These are phyloP conservation scores for Camellia oleifera DNA, from an alignment of 179 eudicot species.

Conservation along the genomic window DNA sequence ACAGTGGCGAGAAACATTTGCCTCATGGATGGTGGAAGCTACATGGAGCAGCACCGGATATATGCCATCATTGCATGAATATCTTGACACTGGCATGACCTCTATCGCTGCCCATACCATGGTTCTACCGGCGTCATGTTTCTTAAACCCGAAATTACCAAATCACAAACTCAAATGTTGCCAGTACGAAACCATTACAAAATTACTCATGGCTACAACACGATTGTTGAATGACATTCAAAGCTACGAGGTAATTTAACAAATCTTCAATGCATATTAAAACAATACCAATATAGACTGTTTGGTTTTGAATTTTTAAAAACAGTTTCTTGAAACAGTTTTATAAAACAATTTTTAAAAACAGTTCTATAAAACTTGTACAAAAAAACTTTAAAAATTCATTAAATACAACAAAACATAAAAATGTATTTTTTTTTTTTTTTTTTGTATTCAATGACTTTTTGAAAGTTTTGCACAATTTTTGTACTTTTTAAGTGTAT, in stretches of 20 bases:
- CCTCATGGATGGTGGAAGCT: slow-evolving; percentile 39
- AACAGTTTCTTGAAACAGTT: too few species aligned
- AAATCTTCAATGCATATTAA: too few species aligned
- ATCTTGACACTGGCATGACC: slow-evolving; percentile 33
- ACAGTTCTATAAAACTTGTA: too few species aligned
- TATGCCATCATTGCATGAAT: slow-evolving; percentile 33
- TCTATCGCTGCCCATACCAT: slow-evolving; percentile 34
- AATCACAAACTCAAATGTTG: slow-evolving; percentile 9
- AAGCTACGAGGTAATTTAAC: slow-evolving; percentile 37
- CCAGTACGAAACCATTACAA: slow-evolving; percentile 26
- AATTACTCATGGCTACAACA: slow-evolving; percentile 31
- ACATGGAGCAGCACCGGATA: slow-evolving; percentile 38
- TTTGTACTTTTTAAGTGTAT: too few species aligned
- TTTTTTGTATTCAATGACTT: too few species aligned
- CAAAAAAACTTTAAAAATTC: too few species aligned
- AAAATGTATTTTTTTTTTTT: too few species aligned
- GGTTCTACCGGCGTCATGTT: slow-evolving; percentile 29
- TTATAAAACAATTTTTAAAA: too few species aligned
- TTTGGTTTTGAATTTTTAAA: too few species aligned
- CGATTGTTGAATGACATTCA: slow-evolving; percentile 47
- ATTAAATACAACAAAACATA: too few species aligned
- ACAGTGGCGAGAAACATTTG: slow-evolving; percentile 42
- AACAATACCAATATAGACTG: too few species aligned
- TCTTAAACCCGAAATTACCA: slow-evolving; percentile 11
- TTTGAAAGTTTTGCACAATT: too few species aligned